phyloP scores from a whole-genome alignment of 305 asterid genomes.

The Solanum hybrid region DNA sequence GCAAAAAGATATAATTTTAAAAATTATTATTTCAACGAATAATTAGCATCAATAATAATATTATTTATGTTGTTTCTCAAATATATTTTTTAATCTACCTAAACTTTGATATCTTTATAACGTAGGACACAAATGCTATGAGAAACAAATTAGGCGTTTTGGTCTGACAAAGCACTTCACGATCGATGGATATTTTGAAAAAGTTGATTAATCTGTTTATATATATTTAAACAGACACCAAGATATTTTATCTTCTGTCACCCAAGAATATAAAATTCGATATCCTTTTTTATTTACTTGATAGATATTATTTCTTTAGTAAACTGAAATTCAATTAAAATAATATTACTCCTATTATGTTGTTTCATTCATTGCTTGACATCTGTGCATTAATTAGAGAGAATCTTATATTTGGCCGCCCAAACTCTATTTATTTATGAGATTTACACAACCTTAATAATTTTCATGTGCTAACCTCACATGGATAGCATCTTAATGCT shows the following conservation, averaged over 20 bases:
- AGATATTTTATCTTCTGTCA: neutral
- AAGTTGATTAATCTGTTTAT: too few species aligned
- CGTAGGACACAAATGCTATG: neutral
- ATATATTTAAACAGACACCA: neutral
- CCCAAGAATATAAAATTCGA: neutral
- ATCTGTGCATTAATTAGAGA: neutral
- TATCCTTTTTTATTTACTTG: neutral
- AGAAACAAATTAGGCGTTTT: neutral
- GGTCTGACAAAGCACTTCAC: neutral
- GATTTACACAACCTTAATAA: slow-evolving; percentile 6
- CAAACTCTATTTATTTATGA: neutral
- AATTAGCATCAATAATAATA: neutral
- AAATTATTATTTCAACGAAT: too few species aligned
- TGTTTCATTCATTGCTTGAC: neutral
- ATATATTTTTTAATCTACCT: neutral
- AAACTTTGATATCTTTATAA: neutral
- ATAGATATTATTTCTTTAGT: neutral
- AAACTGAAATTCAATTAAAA: neutral
- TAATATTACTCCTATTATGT: neutral
- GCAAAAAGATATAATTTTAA: neutral
- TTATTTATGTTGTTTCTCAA: neutral
- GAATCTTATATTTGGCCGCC: neutral
- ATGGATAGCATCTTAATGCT: neutral
- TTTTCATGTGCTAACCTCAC: slow-evolving; percentile 15
- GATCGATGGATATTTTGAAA: neutral